Base-by-base conservation (phyloP, 1,284 basidiomycete species). In the Fomitiporia mediterranea region DNA sequence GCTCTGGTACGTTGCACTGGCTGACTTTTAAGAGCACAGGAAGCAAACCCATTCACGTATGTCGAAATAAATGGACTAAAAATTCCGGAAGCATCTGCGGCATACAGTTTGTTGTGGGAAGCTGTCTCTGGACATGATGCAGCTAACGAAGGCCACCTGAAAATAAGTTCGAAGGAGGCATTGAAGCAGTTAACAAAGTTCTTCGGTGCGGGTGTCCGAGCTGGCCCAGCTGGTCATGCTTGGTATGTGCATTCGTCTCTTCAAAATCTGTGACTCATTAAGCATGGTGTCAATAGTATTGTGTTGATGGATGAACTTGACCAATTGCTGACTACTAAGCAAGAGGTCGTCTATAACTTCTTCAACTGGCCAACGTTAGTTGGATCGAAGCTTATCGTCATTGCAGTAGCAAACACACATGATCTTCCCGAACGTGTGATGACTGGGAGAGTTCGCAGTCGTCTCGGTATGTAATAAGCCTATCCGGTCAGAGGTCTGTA, bases 281-380 rank as follows among this genome's bases (percentile, higher is more conserved):
- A 27, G 13, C 17, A 15, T 40, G 25, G 7, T 44, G 28, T 17
- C 34, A 5, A 19, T 64, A 98, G 94, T 57, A 89, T 99, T 3
- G 93, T 99, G 2, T 76, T 99, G 23, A 98, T 99, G 91, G 96
- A 99, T 68, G 96, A 99, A 71, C 80, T 99, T 1, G 96, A 99
- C 71, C 96, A 98, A 69, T 80, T 99, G 32, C 84, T 99, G 61
- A 98, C 96, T 0, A 78, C 88, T 21, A 96, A 97, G 67, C 96
- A 99, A 71, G 95, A 98, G 63, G 96, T 99, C 2, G 91, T 99
- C 39, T 99, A 99, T 74, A 98, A 98, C 69, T 96, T 99, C 72
- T 99, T 99, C 80, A 98, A 98, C 69, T 99, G 97, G 96, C 97
- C 96, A 1, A 95, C 93, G 8, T 77, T 96, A 57, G 80, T 83